phyloP scores from a whole-genome alignment of 2,329 filamentous ascomycete genomes.

The Cercospora citrullina region DNA sequence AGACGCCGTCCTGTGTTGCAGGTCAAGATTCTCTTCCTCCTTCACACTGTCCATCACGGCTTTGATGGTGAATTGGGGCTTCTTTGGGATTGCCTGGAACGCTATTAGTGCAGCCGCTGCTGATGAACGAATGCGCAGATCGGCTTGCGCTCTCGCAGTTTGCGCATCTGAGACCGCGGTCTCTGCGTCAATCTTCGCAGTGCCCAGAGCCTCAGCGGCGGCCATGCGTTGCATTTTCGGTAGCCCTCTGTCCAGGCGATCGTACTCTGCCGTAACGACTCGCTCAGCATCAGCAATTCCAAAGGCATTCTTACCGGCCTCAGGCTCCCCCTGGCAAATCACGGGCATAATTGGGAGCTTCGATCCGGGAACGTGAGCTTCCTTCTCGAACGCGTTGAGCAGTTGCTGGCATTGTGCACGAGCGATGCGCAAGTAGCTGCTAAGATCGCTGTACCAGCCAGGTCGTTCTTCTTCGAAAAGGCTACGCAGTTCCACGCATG shows the following conservation, averaged over 20 bases:
- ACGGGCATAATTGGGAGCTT: slow-evolving; percentile 81
- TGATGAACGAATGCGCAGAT: slow-evolving; percentile 81
- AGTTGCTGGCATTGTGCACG: slow-evolving; percentile 89
- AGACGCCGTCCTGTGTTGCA: slow-evolving; percentile 82
- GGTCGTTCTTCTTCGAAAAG: slow-evolving; percentile 83
- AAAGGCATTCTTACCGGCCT: slow-evolving; percentile 90
- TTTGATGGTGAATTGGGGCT: slow-evolving; percentile 88
- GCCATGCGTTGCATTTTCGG: slow-evolving; percentile 85
- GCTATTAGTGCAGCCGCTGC: slow-evolving; percentile 85
- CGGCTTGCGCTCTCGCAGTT: slow-evolving; percentile 74
- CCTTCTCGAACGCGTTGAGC: slow-evolving; percentile 86
- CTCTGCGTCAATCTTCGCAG: slow-evolving; percentile 70
- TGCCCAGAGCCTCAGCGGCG: slow-evolving; percentile 73
- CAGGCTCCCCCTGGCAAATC: slow-evolving; percentile 87
- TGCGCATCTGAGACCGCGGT: slow-evolving; percentile 78
- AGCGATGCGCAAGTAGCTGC: slow-evolving; percentile 84
- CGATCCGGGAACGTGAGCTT: slow-evolving; percentile 73
- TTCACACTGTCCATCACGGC: slow-evolving; percentile 98
- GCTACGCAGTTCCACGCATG: slow-evolving; percentile 65
- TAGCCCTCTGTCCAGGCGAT: slow-evolving; percentile 84
- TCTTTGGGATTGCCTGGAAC: slow-evolving; percentile 87
- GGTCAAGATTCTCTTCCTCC: slow-evolving; percentile 82
- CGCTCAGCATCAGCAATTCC: slow-evolving; percentile 85
- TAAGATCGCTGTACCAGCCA: slow-evolving; percentile 80
- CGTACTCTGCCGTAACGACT: slow-evolving; percentile 80